Evolutionary conservation across 2,329 filamentous ascomycete genomes (phyloP).

Genomic region (Coniochaeta sp.): DNA sequence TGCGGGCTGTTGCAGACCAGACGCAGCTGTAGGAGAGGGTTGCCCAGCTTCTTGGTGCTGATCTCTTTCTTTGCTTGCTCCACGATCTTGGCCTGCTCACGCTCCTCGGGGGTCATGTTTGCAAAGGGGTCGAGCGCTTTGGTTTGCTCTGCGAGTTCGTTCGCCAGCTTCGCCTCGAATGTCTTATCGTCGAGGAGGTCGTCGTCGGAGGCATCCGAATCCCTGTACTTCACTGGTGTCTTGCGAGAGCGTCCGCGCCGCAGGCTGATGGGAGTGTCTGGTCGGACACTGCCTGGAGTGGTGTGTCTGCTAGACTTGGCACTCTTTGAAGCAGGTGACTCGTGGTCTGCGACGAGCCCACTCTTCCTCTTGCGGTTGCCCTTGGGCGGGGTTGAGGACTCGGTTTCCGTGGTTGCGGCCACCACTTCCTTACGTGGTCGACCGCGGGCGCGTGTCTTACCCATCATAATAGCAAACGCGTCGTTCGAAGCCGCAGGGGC

Average conservation of each 20-base stretch:
- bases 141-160: constrained; percentile 60
- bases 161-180: constrained; percentile 72
- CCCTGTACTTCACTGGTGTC: constrained; percentile 37
- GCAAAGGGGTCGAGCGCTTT: constrained; percentile 29
- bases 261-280: constrained; percentile 49
- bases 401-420: constrained; percentile 17
- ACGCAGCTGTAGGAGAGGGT: constrained; percentile 84
- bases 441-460: constrained; percentile 8
- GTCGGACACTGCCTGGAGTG: constrained; percentile 51
- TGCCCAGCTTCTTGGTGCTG: constrained; percentile 84
- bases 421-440: constrained; percentile 10
- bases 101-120: constrained; percentile 47
- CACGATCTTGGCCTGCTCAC: constrained; percentile 58
- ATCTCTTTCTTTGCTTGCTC: constrained; percentile 82
- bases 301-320: constrained; percentile 66
- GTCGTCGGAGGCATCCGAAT: constrained; percentile 52
- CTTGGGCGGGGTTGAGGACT: constrained; percentile 13
- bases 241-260: constrained; percentile 42
- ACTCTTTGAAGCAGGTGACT: constrained; percentile 52
- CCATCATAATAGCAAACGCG: constrained; percentile 49
- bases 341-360: constrained; percentile 15
- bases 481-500: constrained; percentile 24
- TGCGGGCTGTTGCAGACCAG: constrained; percentile 90
- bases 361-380: constrained; percentile 27
- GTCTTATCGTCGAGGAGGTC: constrained; percentile 69